Evolutionary conservation across 1,139 yeast species (phyloP), one percentile per base, ranked within the genome.

Genomic region (Diutina mesorugosa): DNA sequence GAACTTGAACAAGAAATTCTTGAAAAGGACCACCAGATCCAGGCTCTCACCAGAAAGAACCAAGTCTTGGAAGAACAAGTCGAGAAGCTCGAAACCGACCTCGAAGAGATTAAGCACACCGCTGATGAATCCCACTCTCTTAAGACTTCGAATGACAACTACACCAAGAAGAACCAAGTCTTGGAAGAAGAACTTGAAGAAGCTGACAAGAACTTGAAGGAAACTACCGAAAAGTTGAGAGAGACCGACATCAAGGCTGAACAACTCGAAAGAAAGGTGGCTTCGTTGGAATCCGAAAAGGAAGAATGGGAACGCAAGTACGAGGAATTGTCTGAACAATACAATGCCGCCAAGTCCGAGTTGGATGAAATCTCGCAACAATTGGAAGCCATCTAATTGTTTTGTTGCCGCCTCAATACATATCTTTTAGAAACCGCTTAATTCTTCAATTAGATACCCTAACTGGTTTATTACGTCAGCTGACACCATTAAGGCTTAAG

Each of bases 241-340:
- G 96, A 90, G 71, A 85, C 96, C 60, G 99, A 95, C 69, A 85
- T 95, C 76, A 90, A 90, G 78, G 95, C 95, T 62, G 99, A 95
- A 76, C 96, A 90, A 75, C 83, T 90, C 73, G 97, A 91, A 76
- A 89, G 97, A 77, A 90, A 88, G 77, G 96, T 93, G 60, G 81
- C 90, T 58, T 88, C 96, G 38, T 81, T 91, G 68, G 98, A 93
- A 77, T 78, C 85, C 63, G 98, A 93, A 77, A 90, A 89, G 74
- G 95, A 90, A 66, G 90, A 87, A 61, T 81, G 89, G 83, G 99
- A 93, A 78, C 82, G 83, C 78, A 90, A 90, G 77, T 87, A 79
- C 69, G 98, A 93, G 77, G 97, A 90, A 68, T 78, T 93, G 72
- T 78, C 87, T 64, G 85, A 80, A 69, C 86, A 91, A 74, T 84